Evolutionary conservation across 495 filamentous ascomycete species (phyloP), one percentile per base, ranked within the genome.

Genomic region (Mytilinidion resinicola): DNA sequence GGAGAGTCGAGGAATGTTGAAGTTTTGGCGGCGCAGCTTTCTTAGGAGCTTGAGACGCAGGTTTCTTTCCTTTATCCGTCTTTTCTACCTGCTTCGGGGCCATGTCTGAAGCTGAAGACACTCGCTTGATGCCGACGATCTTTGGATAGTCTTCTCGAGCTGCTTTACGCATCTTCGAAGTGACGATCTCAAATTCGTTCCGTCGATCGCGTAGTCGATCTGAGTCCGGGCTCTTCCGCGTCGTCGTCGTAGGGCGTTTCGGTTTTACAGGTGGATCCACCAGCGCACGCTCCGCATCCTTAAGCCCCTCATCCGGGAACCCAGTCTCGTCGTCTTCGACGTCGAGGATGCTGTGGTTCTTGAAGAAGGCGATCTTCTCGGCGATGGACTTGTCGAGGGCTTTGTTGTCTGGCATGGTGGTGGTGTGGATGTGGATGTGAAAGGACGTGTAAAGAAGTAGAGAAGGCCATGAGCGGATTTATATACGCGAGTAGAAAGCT

Each of bases 331-430:
- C 76, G 6, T 66, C 67, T 36, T 62, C 62, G 11, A 74, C 55
- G 62, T 79, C 77, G 33, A 84, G 66, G 15, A 66, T 58, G 34
- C 78, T 76, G 6, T 82, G 71, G 9, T 70, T 69, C 15, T 64
- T 56, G 59, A 83, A 83, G 57, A 80, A 79, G 30, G 58, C 51
- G 58, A 66, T 61, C 59, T 76, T 77, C 60, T 72, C 69, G 25
- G 25, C 6, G 25, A 30, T 30, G 25, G 25, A 30, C 38, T 69
- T 42, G 11, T 48, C n/a, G 7, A 52, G 34, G 17, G 47, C 57
- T 61, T 57, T 50, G 34, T 64, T 53, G 12, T 12, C 8, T 1
- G 17, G 2, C 39, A 42, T 42, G 39, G 11, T 42, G 37, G 37
- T 39, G 11, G 39, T 42, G 39, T 30, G 6, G 25, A 30, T 30